phyloP scores from a whole-genome alignment of 805 yeast genomes.

The Candida saitoana region DNA sequence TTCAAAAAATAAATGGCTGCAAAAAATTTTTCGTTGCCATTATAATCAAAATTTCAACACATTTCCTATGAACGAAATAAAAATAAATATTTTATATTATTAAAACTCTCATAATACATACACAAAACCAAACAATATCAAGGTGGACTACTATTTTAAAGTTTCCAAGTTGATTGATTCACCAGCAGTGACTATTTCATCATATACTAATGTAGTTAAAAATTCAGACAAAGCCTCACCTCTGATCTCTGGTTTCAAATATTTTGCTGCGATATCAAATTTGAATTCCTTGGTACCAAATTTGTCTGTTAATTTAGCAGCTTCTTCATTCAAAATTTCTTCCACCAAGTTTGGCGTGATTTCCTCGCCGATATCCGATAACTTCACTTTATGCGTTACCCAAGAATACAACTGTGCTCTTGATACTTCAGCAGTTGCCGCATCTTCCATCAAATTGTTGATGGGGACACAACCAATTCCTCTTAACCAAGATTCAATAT shows the following conservation, averaged over 20 bases:
- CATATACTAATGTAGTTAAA: constrained; percentile 19
- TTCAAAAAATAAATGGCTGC: no score
- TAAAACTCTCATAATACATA: no score
- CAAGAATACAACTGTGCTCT: constrained; percentile 18
- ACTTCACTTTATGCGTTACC: constrained; percentile 15
- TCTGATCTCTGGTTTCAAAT: constrained; percentile 16
- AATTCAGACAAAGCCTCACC: constrained; percentile 13
- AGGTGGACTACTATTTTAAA: constrained; percentile 5
- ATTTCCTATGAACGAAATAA: no score
- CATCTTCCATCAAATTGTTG: constrained; percentile 21
- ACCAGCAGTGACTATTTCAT: constrained; percentile 13
- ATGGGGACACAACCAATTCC: constrained; percentile 21
- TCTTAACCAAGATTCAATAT: constrained; percentile 19
- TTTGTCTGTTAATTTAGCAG: constrained; percentile 8
- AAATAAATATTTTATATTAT: no score
- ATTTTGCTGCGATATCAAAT: constrained; percentile 15
- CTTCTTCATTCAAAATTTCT: constrained; percentile 13
- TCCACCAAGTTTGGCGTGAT: constrained; percentile 14
- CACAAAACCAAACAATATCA: no score
- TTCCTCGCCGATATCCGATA: constrained; percentile 11
- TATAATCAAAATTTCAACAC: no score
- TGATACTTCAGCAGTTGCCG: constrained; percentile 22
- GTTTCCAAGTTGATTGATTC: constrained; percentile 11
- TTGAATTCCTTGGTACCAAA: constrained; percentile 5
- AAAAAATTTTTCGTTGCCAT: no score